Conservation (phyloP, 1,139 yeast species). For the Suhomyces maxii region DNA sequence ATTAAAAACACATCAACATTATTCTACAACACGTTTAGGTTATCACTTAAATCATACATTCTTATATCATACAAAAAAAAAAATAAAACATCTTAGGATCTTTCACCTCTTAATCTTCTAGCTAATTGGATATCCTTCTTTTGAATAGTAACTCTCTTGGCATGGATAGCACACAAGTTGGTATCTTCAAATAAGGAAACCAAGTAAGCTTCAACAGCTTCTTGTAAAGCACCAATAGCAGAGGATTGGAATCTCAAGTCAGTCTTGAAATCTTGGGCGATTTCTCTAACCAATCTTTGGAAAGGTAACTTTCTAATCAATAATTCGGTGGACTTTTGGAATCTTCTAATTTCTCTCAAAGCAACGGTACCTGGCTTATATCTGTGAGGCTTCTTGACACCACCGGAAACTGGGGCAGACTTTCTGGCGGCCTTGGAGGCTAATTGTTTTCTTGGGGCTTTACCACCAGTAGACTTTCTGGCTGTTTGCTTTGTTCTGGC, state of each 20-base stretch:
- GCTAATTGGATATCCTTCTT: conserved; percentile 57
- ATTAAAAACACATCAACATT: too few species aligned
- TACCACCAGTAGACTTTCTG: conserved; percentile 56
- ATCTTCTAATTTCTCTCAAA: conserved; percentile 56
- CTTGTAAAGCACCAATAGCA: conserved; percentile 55
- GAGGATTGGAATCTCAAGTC: conserved; percentile 54
- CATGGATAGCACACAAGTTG: conserved; percentile 55
- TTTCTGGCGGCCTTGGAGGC: conserved; percentile 56
- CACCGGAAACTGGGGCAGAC: conserved; percentile 53
- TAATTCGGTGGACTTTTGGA: conserved; percentile 52
- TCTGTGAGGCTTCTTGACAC: conserved; percentile 57
- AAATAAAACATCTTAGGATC: conserved; percentile 29
- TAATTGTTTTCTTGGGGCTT: conserved; percentile 56
- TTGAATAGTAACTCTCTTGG: conserved; percentile 55
- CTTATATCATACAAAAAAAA: background rate
- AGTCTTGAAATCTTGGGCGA: conserved; percentile 51
- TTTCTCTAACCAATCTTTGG: conserved; percentile 52
- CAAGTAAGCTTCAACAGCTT: conserved; percentile 54
- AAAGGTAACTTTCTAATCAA: conserved; percentile 54
- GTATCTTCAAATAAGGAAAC: conserved; percentile 54
- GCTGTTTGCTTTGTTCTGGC: conserved; percentile 58
- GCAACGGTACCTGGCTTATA: conserved; percentile 59
- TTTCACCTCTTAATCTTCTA: conserved; percentile 56
- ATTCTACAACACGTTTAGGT: background rate
- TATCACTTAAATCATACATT: conserved; percentile 3